These are phyloP conservation scores for Leptosphaerulina australis DNA, from an alignment of 2,329 filamentous ascomycete genomes.

Conservation along the genomic window DNA sequence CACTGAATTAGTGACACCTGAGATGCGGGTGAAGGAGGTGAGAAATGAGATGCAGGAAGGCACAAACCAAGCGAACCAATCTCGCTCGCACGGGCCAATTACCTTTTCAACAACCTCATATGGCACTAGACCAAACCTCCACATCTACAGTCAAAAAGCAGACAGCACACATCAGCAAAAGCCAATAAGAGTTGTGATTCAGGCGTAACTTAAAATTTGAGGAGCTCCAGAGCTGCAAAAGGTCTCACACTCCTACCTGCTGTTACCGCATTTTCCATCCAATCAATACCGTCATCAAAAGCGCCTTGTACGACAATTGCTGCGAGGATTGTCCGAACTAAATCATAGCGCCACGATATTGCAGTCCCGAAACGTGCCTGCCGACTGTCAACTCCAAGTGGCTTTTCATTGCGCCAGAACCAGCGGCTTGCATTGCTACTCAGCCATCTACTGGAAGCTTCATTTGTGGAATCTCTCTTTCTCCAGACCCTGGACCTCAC, in stretches of 20 bases:
- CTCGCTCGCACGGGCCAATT: constrained; percentile 6
- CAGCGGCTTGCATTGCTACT: constrained; percentile 12
- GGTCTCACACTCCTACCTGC: constrained; percentile 1
- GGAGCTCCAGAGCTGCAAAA: constrained; percentile 7
- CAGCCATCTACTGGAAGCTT: constrained; percentile 5
- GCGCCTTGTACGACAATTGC: constrained; percentile 13
- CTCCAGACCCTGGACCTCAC: constrained; percentile 13
- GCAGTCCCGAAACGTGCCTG: constrained; percentile 14
- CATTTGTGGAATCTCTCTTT: neutral
- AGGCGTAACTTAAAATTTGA: neutral
- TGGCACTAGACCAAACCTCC: neutral
- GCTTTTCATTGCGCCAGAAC: constrained; percentile 1
- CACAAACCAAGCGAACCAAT: neutral
- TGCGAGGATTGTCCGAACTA: constrained; percentile 1
- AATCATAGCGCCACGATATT: constrained; percentile 20
- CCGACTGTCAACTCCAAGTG: constrained; percentile 1
- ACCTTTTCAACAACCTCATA: neutral
- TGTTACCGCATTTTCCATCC: constrained; percentile 2
- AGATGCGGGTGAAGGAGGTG: constrained; percentile 4
- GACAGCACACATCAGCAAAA: neutral
- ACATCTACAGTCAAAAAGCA: constrained; percentile 11
- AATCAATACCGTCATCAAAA: constrained; percentile 3
- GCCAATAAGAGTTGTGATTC: neutral
- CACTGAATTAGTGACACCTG: neutral
- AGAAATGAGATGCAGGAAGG: constrained; percentile 6